Percentiles rank a stretch among this genome's conserved stretches.
Conservation (phyloP, 2,329 filamentous ascomycete genomes). For the Trichoderma asperellum region DNA sequence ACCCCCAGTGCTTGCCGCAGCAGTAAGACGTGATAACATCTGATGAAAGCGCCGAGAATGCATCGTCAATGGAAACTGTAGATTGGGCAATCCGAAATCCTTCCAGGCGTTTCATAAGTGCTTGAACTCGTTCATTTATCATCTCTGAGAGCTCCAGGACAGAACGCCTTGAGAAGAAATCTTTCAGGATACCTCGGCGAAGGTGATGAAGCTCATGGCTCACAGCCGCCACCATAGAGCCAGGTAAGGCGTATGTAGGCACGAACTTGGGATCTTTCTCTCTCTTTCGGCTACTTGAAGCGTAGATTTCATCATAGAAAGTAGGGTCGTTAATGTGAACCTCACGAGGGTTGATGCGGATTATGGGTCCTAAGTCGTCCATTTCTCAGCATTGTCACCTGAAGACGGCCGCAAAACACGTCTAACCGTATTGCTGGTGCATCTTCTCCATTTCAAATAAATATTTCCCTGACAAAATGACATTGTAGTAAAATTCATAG, state of each 20-base stretch:
- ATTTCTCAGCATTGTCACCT: background rate
- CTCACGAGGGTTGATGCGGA: constrained; percentile 42
- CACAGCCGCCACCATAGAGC: constrained; percentile 27
- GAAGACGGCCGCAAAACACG: no score
- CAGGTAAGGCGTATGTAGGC: constrained; percentile 25
- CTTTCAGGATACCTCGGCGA: constrained; percentile 30
- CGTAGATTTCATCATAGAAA: constrained; percentile 38
- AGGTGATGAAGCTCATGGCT: constrained; percentile 30
- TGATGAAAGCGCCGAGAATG: constrained; percentile 32
- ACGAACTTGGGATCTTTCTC: constrained; percentile 25
- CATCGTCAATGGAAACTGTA: constrained; percentile 29
- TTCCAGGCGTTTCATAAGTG: constrained; percentile 27
- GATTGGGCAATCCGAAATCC: background rate
- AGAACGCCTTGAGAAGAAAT: constrained; percentile 36
- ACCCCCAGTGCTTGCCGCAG: constrained; percentile 31
- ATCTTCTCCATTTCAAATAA: constrained; percentile 36
- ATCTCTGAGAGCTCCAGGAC: constrained; percentile 31
- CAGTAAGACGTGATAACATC: constrained; percentile 32
- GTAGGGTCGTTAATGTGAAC: constrained; percentile 38
- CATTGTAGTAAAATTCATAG: constrained; percentile 39
- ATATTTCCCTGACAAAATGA: constrained; percentile 35
- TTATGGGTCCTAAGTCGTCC: constrained; percentile 37
- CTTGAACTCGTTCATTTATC: constrained; percentile 30
- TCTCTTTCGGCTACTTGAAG: constrained; percentile 24
- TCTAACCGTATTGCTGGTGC: constrained; percentile 39